Conservation (phyloP, 441 rosid species). For the Kokia cookei region DNA sequence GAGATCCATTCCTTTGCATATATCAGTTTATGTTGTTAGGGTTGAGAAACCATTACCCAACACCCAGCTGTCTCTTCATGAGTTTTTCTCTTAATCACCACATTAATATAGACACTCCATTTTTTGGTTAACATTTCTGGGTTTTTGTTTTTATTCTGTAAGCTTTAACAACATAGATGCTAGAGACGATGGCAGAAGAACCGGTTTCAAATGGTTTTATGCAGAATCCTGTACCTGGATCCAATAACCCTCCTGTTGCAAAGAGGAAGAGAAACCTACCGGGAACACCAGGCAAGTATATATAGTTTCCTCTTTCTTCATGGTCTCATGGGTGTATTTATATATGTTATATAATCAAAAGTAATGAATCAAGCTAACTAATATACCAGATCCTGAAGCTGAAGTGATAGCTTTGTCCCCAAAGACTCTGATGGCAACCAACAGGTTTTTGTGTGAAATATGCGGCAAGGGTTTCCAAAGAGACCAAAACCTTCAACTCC, state of each 20-base stretch:
- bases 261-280: constrained; percentile 94
- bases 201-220: constrained; percentile 32
- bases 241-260: constrained; percentile 30
- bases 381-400: constrained; percentile 79
- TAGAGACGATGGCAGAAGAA: constrained; percentile 33
- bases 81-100: constrained; percentile 25
- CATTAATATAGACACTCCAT: neutral
- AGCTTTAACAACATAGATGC: constrained; percentile 3
- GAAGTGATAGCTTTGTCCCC: constrained; percentile 93
- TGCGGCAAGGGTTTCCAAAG: constrained; percentile 94
- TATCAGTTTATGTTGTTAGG: constrained; percentile 34
- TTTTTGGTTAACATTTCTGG: neutral
- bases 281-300: constrained; percentile 75
- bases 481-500: constrained; percentile 92
- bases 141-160: neutral
- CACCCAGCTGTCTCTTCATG: constrained; percentile 10
- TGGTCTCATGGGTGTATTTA: neutral
- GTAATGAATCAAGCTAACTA: neutral
- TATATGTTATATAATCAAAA: neutral
- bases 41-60: constrained; percentile 18
- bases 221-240: constrained; percentile 31
- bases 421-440: constrained; percentile 90
- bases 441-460: constrained; percentile 84
- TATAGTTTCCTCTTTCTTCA: neutral
- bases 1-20: constrained; percentile 26